Conservation (phyloP, 1,139 yeast species). For the Eremothecium coryli region DNA sequence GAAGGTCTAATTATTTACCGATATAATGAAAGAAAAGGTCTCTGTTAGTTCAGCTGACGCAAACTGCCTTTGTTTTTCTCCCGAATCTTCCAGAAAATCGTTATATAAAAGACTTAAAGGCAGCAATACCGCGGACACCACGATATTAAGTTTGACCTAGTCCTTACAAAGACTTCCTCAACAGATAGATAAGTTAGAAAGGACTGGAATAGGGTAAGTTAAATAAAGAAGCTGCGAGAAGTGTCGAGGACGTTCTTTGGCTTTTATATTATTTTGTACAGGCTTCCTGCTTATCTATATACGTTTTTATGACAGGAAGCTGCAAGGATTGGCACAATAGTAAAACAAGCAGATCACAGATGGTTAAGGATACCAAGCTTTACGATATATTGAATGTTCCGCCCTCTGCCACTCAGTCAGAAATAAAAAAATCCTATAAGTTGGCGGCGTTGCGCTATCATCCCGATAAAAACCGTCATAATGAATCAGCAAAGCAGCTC, state of each 20-base stretch:
- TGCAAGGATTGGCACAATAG: background rate
- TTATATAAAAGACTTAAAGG: constrained; percentile 1
- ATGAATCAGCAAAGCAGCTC: constrained; percentile 46
- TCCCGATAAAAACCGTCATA: constrained; percentile 56
- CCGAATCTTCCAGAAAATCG: constrained; percentile 5
- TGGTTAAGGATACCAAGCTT: constrained; percentile 17
- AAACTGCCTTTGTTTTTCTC: constrained; percentile 1
- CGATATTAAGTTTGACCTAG: background rate
- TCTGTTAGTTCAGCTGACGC: constrained; percentile 1
- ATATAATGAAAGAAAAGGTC: background rate
- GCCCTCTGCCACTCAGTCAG: constrained; percentile 33
- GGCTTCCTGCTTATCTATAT: no score
- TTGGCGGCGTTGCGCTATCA: constrained; percentile 48
- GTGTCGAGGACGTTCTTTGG: background rate
- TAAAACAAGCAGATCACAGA: constrained; percentile 2
- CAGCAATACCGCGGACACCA: background rate
- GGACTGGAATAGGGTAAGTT: background rate
- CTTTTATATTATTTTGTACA: background rate
- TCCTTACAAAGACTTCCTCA: background rate
- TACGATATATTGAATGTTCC: constrained; percentile 29
- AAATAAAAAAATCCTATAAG: constrained; percentile 56
- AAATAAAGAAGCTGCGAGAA: no score
- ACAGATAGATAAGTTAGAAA: background rate
- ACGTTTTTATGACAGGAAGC: no score
- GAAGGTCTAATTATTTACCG: background rate